Evolutionary conservation across 352 stramenopile species (phyloP).

Genomic region (Phytophthora ramorum): DNA sequence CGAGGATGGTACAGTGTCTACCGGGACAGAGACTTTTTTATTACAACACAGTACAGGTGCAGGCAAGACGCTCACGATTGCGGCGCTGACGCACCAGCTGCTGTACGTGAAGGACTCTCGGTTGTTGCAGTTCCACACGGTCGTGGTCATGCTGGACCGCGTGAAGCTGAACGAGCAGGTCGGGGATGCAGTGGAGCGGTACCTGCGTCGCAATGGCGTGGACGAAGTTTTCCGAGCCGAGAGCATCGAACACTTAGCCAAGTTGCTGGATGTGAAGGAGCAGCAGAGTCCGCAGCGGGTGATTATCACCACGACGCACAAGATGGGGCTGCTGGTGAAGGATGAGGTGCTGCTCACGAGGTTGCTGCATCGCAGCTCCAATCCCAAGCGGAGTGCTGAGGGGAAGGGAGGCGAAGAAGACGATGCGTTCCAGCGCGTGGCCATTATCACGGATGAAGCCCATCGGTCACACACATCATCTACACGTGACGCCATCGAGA

Average conservation of each 20-base stretch:
- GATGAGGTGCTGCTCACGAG: slow-evolving; percentile 74
- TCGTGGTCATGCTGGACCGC: slow-evolving; percentile 80
- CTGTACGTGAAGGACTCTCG: slow-evolving; percentile 56
- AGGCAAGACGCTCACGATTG: slow-evolving; percentile 85
- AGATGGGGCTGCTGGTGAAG: slow-evolving; percentile 74
- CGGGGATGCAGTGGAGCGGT: slow-evolving; percentile 72
- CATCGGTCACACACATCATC: slow-evolving; percentile 79
- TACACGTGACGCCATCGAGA: slow-evolving; percentile 73
- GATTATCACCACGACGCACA: slow-evolving; percentile 86
- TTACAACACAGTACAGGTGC: slow-evolving; percentile 86
- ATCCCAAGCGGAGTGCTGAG: background rate
- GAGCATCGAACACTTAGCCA: slow-evolving; percentile 74
- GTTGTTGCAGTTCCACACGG: slow-evolving; percentile 67
- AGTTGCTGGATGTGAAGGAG: slow-evolving; percentile 45
- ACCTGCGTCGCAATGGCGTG: slow-evolving; percentile 75
- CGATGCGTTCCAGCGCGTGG: slow-evolving; percentile 59
- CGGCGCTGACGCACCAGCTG: slow-evolving; percentile 72
- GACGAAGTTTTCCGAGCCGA: slow-evolving; percentile 75
- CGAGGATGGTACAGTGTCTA: slow-evolving; percentile 13
- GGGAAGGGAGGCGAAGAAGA: background rate
- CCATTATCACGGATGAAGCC: slow-evolving; percentile 86
- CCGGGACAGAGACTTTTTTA: slow-evolving; percentile 53
- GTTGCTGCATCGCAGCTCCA: slow-evolving; percentile 59
- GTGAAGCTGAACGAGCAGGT: slow-evolving; percentile 89
- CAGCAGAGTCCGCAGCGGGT: slow-evolving; percentile 53